A percentile compares a stretch with the other conserved stretches of the same genome.
Evolutionary conservation across 768 basidiomycete species (phyloP).

Genomic region (Termitomyces sp.): DNA sequence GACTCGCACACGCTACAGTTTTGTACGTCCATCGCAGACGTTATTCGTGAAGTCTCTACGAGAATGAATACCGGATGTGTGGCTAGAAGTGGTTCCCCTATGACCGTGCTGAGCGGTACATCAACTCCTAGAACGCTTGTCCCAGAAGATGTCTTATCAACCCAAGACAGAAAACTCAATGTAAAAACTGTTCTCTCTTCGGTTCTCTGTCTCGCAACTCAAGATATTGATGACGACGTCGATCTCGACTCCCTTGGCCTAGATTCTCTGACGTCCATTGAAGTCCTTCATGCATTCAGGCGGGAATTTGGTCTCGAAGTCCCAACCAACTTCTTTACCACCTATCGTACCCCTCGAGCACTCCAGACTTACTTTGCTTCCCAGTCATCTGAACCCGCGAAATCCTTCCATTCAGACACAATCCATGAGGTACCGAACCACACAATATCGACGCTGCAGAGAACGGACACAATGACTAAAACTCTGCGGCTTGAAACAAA

Average conservation of each 20-base stretch:
- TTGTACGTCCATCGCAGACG: constrained; percentile 31
- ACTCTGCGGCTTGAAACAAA: constrained; percentile 20
- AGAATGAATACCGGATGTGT: constrained; percentile 1
- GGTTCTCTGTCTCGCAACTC: constrained; percentile 37
- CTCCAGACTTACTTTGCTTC: constrained; percentile 26
- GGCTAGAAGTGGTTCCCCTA: constrained; percentile 5
- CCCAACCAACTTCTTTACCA: constrained; percentile 37
- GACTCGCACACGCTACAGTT: constrained; percentile 23
- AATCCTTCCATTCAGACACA: background rate
- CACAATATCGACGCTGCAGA: background rate
- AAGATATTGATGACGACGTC: constrained; percentile 35
- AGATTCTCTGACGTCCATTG: constrained; percentile 62
- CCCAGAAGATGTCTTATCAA: constrained; percentile 23
- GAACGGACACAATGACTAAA: constrained; percentile 9
- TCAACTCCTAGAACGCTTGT: constrained; percentile 36
- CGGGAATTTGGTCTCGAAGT: constrained; percentile 34
- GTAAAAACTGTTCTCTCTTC: constrained; percentile 36
- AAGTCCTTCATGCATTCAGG: constrained; percentile 44
- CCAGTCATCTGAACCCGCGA: background rate
- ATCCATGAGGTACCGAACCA: background rate
- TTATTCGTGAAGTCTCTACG: constrained; percentile 23
- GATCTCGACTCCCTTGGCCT: constrained; percentile 50
- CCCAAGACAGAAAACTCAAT: constrained; percentile 16
- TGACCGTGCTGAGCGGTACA: constrained; percentile 13
- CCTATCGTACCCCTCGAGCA: constrained; percentile 32